Conservation (phyloP, 768 basidiomycete species). For the Lentinula sp. region DNA sequence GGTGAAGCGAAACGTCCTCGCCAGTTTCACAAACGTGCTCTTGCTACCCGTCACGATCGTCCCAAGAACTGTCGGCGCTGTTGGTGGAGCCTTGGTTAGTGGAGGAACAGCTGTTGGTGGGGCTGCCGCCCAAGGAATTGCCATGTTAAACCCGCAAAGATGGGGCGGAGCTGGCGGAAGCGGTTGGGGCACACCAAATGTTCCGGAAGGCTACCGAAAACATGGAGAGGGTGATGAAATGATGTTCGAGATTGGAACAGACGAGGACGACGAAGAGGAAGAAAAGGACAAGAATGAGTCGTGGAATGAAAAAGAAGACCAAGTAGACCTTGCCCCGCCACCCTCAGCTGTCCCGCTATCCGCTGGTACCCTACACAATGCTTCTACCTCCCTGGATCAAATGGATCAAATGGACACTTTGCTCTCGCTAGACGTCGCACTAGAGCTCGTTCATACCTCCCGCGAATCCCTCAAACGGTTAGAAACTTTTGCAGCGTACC, state of each 20-base stretch:
- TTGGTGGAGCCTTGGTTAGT: conserved; percentile 49
- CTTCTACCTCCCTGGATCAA: background rate
- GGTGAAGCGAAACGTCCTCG: conserved; percentile 88
- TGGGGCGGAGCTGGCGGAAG: conserved; percentile 51
- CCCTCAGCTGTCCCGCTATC: background rate
- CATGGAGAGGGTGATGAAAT: conserved; percentile 34
- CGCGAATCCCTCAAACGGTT: conserved; percentile 89
- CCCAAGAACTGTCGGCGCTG: conserved; percentile 53
- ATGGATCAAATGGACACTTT: conserved; percentile 67
- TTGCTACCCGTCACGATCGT: conserved; percentile 95
- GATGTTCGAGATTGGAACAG: conserved; percentile 46
- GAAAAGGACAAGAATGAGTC: background rate
- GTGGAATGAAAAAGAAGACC: background rate
- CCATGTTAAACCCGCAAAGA: conserved; percentile 86
- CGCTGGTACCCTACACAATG: background rate
- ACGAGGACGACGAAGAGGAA: conserved; percentile 30
- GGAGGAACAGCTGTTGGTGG: conserved; percentile 70
- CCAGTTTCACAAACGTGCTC: conserved; percentile 86
- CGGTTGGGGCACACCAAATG: conserved; percentile 7
- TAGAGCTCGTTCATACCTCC: conserved; percentile 90
- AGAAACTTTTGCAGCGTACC: conserved; percentile 85
- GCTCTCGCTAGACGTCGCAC: conserved; percentile 84
- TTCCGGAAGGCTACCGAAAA: conserved; percentile 24
- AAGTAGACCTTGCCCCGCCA: background rate
- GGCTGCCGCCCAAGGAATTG: conserved; percentile 76